phyloP scores from a whole-genome alignment of 2,329 filamentous ascomycete species.

The Aureobasidium sp. region DNA sequence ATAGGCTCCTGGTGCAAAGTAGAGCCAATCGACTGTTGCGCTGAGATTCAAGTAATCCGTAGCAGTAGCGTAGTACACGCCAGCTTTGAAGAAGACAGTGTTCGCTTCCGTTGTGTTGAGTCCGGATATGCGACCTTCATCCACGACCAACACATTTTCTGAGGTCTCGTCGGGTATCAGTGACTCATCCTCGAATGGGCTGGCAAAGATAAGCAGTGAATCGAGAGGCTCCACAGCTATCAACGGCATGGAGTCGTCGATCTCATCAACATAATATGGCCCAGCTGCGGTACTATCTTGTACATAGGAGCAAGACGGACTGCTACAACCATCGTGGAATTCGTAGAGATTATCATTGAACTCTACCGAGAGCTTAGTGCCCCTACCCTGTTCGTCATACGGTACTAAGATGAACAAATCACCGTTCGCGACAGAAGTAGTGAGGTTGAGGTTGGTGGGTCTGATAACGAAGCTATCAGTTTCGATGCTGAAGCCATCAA shows the following conservation, averaged over 20 bases:
- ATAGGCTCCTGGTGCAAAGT: conserved; percentile 4
- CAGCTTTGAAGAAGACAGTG: background rate
- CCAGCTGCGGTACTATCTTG: background rate
- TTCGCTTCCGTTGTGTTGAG: background rate
- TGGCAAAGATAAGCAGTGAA: background rate
- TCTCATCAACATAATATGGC: background rate
- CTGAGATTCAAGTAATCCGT: background rate
- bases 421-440: background rate
- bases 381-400: background rate
- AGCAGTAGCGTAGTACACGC: background rate
- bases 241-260: background rate
- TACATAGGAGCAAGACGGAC: background rate
- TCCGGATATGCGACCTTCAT: background rate
- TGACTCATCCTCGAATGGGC: background rate
- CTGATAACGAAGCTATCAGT: background rate
- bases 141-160: background rate
- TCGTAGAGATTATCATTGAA: conserved; percentile 1
- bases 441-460: background rate
- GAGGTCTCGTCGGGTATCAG: background rate
- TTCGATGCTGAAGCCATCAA: background rate
- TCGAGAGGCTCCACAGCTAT: background rate
- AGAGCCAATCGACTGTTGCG: background rate
- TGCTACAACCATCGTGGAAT: background rate
- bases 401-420: conserved; percentile 2
- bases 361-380: background rate